A percentile compares a stretch with the other conserved stretches of the same genome.
phyloP scores from a whole-genome alignment of 2,329 filamentous ascomycete genomes.

The Fusarium sp. region DNA sequence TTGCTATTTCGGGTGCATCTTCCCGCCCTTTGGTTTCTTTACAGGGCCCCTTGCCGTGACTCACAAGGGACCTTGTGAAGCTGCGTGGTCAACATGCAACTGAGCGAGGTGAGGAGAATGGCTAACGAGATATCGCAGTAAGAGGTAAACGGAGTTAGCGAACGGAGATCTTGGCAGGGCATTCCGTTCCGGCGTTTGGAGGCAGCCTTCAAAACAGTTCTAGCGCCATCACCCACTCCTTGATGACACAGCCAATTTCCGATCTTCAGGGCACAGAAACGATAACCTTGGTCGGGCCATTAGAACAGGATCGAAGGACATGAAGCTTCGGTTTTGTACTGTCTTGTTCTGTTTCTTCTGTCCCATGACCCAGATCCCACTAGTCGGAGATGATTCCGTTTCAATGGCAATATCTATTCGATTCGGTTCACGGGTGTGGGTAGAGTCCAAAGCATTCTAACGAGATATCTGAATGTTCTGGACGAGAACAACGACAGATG shows the following conservation, averaged over 20 bases:
- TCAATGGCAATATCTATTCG: background rate
- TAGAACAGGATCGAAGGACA: background rate
- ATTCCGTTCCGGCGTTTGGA: constrained; percentile 32
- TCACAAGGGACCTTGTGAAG: background rate
- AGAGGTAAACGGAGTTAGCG: background rate
- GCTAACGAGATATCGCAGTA: constrained; percentile 9
- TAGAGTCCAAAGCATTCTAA: constrained; percentile 1
- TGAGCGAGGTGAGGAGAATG: background rate
- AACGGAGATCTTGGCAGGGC: constrained; percentile 14
- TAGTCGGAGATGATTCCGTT: constrained; percentile 1
- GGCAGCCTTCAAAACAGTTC: constrained; percentile 3
- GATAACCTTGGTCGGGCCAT: constrained; percentile 7
- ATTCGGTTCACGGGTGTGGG: background rate
- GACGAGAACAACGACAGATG: background rate
- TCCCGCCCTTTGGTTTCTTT: background rate
- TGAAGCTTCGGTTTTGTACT: constrained; percentile 16
- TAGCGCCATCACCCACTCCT: constrained; percentile 38
- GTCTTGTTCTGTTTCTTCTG: background rate
- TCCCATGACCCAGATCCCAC: background rate
- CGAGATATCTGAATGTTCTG: background rate
- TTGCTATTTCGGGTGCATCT: constrained; percentile 2
- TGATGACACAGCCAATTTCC: constrained; percentile 42
- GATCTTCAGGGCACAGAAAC: constrained; percentile 22
- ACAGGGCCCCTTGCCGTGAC: constrained; percentile 10
- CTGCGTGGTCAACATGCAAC: background rate